Evolutionary conservation across 2,329 filamentous ascomycete genomes (phyloP).

Genomic region (Aspergillus niger): DNA sequence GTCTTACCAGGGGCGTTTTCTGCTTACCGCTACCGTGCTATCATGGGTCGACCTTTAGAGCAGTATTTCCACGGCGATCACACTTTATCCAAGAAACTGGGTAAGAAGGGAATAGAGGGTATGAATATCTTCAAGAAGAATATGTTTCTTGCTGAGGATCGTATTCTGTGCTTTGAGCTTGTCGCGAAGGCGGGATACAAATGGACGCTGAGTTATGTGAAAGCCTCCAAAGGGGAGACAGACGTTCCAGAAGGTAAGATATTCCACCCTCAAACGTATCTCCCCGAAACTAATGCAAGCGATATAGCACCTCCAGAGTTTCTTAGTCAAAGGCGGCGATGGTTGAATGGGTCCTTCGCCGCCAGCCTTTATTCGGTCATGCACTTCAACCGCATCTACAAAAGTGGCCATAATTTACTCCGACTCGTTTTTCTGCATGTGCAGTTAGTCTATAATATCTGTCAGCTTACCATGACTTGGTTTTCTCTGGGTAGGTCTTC

Average conservation of each 20-base stretch:
- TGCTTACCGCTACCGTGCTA: slow-evolving; percentile 94
- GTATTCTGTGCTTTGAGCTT: slow-evolving; percentile 98
- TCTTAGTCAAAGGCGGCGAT: slow-evolving; percentile 95
- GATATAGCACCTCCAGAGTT: slow-evolving; percentile 62
- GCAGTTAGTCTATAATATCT: slow-evolving; percentile 92
- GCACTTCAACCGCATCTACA: slow-evolving; percentile 99
- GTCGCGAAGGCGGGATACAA: slow-evolving; percentile 98
- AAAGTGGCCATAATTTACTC: slow-evolving; percentile 92
- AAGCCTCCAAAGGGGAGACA: slow-evolving; percentile 97
- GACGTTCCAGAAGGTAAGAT: slow-evolving; percentile 96
- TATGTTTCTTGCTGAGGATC: slow-evolving; percentile 99
- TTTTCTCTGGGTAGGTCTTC: slow-evolving; percentile 62
- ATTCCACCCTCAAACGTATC: too few relatives aligned
- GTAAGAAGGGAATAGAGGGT: slow-evolving; percentile 98
- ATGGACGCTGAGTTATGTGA: slow-evolving; percentile 98
- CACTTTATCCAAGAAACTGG: slow-evolving; percentile 89
- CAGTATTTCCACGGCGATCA: slow-evolving; percentile 99
- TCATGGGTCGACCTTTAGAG: slow-evolving; percentile 94
- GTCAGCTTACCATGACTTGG: slow-evolving; percentile 88
- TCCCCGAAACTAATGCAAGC: background rate
- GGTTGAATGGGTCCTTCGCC: slow-evolving; percentile 98
- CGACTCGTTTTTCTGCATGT: slow-evolving; percentile 99
- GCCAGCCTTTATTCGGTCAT: slow-evolving; percentile 95
- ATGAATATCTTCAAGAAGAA: slow-evolving; percentile 99
- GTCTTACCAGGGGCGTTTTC: slow-evolving; percentile 99